A percentile compares a stretch with the other conserved stretches of the same genome.
These are phyloP conservation scores for Trematosphaeria pertusa DNA, from an alignment of 2,329 filamentous ascomycete genomes.

Conservation along the genomic window DNA sequence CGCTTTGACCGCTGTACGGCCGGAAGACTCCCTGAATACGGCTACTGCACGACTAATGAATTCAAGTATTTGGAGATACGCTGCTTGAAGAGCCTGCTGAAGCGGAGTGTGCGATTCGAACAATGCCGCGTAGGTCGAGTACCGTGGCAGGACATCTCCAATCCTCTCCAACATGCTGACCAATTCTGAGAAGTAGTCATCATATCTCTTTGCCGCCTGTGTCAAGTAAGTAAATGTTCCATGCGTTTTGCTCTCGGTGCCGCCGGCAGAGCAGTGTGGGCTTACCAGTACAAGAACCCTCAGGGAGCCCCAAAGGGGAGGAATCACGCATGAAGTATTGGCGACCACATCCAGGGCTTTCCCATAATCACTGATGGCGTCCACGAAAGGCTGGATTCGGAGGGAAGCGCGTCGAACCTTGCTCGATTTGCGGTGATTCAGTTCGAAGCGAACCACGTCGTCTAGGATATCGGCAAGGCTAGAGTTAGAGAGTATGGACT, in stretches of 20 bases:
- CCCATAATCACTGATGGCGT: constrained; percentile 5
- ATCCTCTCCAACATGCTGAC: constrained; percentile 10
- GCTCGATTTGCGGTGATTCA: constrained; percentile 6
- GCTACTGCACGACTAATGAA: constrained; percentile 4
- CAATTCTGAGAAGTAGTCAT: constrained; percentile 1
- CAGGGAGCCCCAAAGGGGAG: constrained; percentile 10
- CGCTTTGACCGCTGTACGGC: not conserved
- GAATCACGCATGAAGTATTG: constrained; percentile 5
- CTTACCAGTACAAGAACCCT: constrained; percentile 7
- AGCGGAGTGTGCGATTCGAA: constrained; percentile 1
- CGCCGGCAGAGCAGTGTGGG: too few species aligned
- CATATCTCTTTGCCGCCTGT: constrained; percentile 1
- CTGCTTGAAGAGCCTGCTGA: not conserved
- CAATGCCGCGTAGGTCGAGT: constrained; percentile 3
- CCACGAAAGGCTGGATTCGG: constrained; percentile 4
- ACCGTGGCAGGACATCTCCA: constrained; percentile 8
- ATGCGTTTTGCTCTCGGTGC: too few species aligned
- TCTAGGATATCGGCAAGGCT: constrained; percentile 4
- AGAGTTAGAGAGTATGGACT: not conserved
- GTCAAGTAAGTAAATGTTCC: too few species aligned
- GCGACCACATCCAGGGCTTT: constrained; percentile 8
- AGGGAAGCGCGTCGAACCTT: constrained; percentile 1
- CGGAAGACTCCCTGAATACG: constrained; percentile 2
- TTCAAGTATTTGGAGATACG: constrained; percentile 1
- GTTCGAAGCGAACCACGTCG: constrained; percentile 1